Base-by-base conservation (phyloP, 108 stramenopile species). In the Aurantiochytrium sp. region DNA sequence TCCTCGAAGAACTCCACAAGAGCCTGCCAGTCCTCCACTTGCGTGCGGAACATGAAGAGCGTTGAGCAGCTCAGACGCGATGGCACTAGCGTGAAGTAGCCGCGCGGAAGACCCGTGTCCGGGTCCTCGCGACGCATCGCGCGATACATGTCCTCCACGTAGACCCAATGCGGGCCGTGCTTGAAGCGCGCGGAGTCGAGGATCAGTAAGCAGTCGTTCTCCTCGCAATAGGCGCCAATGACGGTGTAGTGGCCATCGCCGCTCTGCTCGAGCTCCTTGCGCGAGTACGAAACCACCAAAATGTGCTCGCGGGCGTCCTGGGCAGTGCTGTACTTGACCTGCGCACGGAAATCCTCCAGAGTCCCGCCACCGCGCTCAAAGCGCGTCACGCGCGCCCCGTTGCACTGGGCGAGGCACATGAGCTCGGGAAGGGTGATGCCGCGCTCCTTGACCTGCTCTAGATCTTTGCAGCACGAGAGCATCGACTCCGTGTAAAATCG, bases 121-220 rank as follows among this genome's bases (percentile, higher is more conserved):
- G 91, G 81, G 91, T 98, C 97, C 2, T 93, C n/a, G 34, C 92
- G 93, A 65, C 92, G 37, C 92, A 97, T 94, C 12, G 96, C 92
- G 3, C 90, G 87, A 68, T 91, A 93, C 55, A 98, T 88, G 10
- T 68, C 86, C 2, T 87, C 89, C 27, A 96, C 89, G 4, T 95
- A 88, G 21, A 96, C 95, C 98, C 98, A 99, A 54, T 94, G 96
- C 39, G 96, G 93, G 2, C 97, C 96, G 91, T 96, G 96, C 92
- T 99, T 99, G 94, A 98, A 99, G 73, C 97, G 96, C 52, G 98
- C 98, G 39, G 96, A 94, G 91, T 99, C 98, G 94, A 99, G 89
- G 54, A 99, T 89, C 55, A 98, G 92, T 37, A 99, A 97, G n/a
- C 91, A 69, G 87, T 97, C 98, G 1, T 89, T 89, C 10, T 68